Evolutionary conservation across 306 rosid genomes (phyloP), one percentile per base, ranked within the genome.

Genomic region (Coriaria nepalensis): DNA sequence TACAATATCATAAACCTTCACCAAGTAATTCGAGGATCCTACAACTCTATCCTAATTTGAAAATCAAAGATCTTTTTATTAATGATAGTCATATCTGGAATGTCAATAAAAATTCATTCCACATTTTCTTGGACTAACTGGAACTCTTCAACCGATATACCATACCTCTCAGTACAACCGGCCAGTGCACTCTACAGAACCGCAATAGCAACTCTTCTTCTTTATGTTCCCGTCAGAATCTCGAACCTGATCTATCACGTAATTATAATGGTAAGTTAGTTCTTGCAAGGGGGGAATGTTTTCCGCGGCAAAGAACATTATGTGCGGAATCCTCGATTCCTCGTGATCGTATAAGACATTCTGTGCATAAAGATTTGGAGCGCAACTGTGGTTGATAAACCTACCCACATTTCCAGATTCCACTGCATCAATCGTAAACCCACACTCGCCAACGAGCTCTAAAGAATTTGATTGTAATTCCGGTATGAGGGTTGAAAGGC

Each of bases 311-410:
- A 84, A 88, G 45, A 88, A 41, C 95, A 88, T 84, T 34, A 88
- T 73, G 66, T 84, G 97, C 46, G 97, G 97, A 68, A 84, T 78
- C 66, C 97, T 74, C 57, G 36, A 68, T 71, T 88, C 95, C 47
- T 79, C 76, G 12, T 84, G 87, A 73, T 88, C 93, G 68, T 65
- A 81, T 35, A 88, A 82, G 32, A 88, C 84, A 57, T 88, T 77
- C 57, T 84, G 95, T 33, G 97, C 97, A 66, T 81, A 78, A 41
- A 88, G 83, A 76, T 88, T 88, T n/a, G 97, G 97, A 39, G 93
- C 76, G 51, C 97, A 88, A 52, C 97, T 74, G 33, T 88, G 95
- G 72, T 88, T 88, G 49, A 88, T 67, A 62, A 88, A 88, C 62
- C 97, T 79, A 55, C 95, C 97, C 65, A 88, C 74, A 53, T 88